Percentiles rank a stretch among this genome's conserved stretches.
Evolutionary conservation across 1,284 basidiomycete genomes (phyloP).

Genomic region (Cutaneotrichosporon sp.): DNA sequence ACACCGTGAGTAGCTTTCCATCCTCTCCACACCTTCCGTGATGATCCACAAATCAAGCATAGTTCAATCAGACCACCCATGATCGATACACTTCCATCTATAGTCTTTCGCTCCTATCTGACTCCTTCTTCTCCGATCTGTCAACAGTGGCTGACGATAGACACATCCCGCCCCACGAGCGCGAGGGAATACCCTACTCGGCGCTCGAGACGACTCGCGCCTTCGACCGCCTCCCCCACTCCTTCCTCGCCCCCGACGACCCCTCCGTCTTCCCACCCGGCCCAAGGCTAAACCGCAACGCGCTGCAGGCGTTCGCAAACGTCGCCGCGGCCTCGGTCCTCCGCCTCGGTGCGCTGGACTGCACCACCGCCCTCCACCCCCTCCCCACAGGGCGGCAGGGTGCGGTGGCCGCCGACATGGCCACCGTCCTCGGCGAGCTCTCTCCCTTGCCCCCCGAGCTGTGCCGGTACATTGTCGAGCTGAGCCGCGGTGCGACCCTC

Average conservation of each 20-base stretch:
- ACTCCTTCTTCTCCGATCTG: not conserved
- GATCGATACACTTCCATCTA: constrained; percentile 63
- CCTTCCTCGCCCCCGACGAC: not conserved
- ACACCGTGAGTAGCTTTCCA: constrained; percentile 1
- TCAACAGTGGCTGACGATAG: not conserved
- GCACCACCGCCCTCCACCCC: not conserved
- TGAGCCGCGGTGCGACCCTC: not conserved
- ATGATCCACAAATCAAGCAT: constrained; percentile 61
- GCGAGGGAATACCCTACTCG: not conserved
- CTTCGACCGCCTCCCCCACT: constrained; percentile 4
- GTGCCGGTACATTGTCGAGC: constrained; percentile 4
- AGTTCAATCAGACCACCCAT: constrained; percentile 82
- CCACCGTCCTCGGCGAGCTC: not conserved
- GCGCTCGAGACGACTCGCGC: not conserved
- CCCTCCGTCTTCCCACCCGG: not conserved
- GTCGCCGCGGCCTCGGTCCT: constrained; percentile 1
- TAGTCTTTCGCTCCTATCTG: constrained; percentile 41
- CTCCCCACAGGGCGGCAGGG: constrained; percentile 7
- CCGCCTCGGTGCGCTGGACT: constrained; percentile 6
- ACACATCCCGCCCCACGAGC: not conserved
- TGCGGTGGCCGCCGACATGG: not conserved
- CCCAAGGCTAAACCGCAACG: not conserved
- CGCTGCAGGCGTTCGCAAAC: constrained; percentile 2
- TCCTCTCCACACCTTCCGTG: too few species aligned
- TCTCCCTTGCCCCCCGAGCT: not conserved